phyloP scores from a whole-genome alignment of 2,329 filamentous ascomycete genomes.

The Aureobasidium vineae region DNA sequence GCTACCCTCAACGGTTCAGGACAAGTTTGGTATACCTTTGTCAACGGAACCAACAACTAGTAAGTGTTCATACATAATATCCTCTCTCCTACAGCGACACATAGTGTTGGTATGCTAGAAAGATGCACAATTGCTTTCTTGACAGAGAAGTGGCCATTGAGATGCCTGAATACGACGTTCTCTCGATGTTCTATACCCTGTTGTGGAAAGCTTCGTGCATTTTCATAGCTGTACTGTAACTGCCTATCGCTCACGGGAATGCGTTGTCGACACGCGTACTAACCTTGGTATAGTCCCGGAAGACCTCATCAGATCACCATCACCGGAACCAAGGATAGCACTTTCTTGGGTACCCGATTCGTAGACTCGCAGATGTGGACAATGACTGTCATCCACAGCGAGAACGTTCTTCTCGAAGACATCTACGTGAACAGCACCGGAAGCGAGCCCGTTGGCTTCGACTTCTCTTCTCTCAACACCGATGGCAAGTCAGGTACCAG shows the following conservation, averaged over 20 bases:
- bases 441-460: constrained; percentile 25
- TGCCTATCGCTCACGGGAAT: too few relatives aligned
- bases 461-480: constrained; percentile 38
- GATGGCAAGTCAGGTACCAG: constrained; percentile 36
- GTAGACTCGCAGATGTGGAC: constrained; percentile 60
- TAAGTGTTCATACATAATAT: background rate
- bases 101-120: too few relatives aligned
- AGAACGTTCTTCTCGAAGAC: constrained; percentile 50
- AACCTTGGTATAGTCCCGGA: constrained; percentile 34
- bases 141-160: too few relatives aligned
- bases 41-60: constrained; percentile 47
- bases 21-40: constrained; percentile 58
- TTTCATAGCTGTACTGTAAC: too few relatives aligned
- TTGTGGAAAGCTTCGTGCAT: too few relatives aligned
- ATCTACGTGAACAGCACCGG: constrained; percentile 55
- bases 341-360: constrained; percentile 52
- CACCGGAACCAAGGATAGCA: constrained; percentile 49
- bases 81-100: too few relatives aligned
- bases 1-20: constrained; percentile 61
- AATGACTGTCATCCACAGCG: constrained; percentile 53
- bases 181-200: too few relatives aligned
- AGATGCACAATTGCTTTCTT: too few relatives aligned
- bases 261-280: too few relatives aligned
- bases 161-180: too few relatives aligned
- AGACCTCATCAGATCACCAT: constrained; percentile 56